These are phyloP conservation scores for Colletotrichum paranaense DNA, from an alignment of 2,329 filamentous ascomycete species.

Conservation along the genomic window DNA sequence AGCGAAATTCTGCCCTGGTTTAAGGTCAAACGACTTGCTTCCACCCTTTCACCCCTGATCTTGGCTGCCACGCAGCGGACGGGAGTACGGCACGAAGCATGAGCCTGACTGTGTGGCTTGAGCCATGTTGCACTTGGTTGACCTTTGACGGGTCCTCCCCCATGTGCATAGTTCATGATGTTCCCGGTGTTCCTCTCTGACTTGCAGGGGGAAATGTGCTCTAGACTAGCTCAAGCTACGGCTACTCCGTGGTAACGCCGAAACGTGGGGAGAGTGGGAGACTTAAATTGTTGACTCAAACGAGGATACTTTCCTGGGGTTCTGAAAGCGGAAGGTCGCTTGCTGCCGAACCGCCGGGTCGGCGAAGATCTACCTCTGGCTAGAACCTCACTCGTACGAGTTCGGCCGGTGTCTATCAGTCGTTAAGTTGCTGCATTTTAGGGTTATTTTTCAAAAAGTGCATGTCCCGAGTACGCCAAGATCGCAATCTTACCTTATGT, in stretches of 20 bases:
- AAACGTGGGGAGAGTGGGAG: neutral
- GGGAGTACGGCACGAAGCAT: neutral
- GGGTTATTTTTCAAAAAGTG: neutral
- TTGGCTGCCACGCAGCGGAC: neutral
- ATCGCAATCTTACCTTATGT: neutral
- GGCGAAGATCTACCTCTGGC: neutral
- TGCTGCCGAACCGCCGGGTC: neutral
- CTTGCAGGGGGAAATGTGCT: neutral
- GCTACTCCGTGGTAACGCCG: neutral
- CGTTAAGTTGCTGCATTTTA: neutral
- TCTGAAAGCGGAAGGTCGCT: neutral
- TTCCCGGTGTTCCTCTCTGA: neutral
- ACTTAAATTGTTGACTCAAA: neutral
- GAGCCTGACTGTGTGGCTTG: neutral
- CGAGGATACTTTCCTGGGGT: too few relatives aligned
- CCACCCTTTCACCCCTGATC: neutral
- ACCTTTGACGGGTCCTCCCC: neutral
- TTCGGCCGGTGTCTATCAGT: neutral
- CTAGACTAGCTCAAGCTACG: neutral
- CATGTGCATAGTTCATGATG: neutral
- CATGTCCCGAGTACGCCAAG: neutral
- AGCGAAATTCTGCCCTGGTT: neutral
- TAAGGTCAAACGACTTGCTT: neutral
- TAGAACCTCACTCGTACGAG: neutral
- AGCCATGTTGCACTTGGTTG: neutral